Evolutionary conservation across 139 green algal species (phyloP).

Genomic region (Chlorella vulgaris): DNA sequence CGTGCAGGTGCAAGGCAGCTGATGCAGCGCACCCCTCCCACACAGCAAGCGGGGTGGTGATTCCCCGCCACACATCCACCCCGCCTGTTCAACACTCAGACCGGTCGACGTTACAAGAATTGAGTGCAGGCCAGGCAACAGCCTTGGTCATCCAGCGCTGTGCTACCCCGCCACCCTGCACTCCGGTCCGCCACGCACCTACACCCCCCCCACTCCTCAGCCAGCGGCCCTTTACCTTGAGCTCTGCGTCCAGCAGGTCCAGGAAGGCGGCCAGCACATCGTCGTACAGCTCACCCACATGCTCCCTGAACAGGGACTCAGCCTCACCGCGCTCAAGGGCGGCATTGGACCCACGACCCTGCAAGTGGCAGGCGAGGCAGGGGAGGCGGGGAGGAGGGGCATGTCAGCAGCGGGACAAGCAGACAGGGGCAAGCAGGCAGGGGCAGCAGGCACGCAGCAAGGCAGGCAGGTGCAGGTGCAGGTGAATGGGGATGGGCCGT

Average conservation of each 20-base stretch:
- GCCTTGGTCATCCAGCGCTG: not conserved
- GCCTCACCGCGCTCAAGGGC: slow-evolving; percentile 28
- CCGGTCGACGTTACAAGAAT: too few relatives aligned
- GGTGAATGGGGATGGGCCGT: too few relatives aligned
- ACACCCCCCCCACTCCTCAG: not conserved
- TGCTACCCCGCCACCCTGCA: not conserved
- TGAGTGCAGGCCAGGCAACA: too few relatives aligned
- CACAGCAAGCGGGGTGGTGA: too few relatives aligned
- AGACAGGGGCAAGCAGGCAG: not conserved
- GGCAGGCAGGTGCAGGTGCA: too few relatives aligned
- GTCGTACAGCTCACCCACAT: slow-evolving; percentile 42
- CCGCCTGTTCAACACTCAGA: too few relatives aligned
- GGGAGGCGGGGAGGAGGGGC: too few relatives aligned
- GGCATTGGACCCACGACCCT: slow-evolving; percentile 42
- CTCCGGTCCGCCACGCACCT: not conserved
- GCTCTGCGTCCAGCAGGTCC: slow-evolving; percentile 41
- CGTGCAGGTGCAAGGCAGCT: too few relatives aligned
- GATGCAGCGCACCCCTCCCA: too few relatives aligned
- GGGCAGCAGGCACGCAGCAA: not conserved
- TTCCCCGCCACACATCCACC: not conserved
- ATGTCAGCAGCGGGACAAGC: not conserved
- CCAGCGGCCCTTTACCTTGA: slow-evolving; percentile 16
- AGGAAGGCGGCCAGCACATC: slow-evolving; percentile 26
- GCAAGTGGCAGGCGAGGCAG: not conserved
- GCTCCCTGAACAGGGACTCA: slow-evolving; percentile 51